Conservation (phyloP, 2,329 filamentous ascomycete species). For the Trichoderma lentiforme region DNA sequence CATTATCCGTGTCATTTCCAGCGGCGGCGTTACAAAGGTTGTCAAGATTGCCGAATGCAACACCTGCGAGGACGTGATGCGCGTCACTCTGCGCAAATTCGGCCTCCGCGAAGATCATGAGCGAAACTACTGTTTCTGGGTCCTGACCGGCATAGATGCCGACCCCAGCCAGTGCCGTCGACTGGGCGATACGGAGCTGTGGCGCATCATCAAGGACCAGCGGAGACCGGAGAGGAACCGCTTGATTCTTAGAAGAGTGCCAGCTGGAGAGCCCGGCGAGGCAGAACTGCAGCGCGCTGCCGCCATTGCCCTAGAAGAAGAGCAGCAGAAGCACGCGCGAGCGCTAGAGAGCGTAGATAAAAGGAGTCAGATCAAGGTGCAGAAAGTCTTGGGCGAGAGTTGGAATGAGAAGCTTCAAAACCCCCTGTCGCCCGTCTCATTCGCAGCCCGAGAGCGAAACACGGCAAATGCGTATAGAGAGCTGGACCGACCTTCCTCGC, state of each 20-base stretch:
- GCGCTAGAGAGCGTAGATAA: constrained; percentile 64
- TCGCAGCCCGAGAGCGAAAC: constrained; percentile 66
- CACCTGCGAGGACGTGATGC: constrained; percentile 88
- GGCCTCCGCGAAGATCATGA: constrained; percentile 85
- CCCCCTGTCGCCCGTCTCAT: constrained; percentile 78
- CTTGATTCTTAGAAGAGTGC: constrained; percentile 88
- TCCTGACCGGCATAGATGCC: constrained; percentile 79
- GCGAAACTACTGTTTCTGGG: constrained; percentile 95
- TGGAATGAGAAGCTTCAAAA: constrained; percentile 79
- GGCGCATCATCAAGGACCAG: constrained; percentile 85
- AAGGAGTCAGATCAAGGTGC: constrained; percentile 80
- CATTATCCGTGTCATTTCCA: constrained; percentile 89
- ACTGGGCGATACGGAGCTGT: constrained; percentile 81
- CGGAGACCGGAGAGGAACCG: constrained; percentile 83
- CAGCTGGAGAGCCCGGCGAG: constrained; percentile 81
- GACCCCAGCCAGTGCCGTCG: constrained; percentile 77
- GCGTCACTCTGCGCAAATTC: constrained; percentile 84
- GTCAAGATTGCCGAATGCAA: constrained; percentile 90
- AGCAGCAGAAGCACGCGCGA: constrained; percentile 66
- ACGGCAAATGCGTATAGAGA: constrained; percentile 58
- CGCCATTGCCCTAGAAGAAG: constrained; percentile 85
- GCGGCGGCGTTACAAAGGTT: constrained; percentile 86
- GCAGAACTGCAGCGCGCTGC: constrained; percentile 85
- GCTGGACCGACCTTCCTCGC: constrained; percentile 54
- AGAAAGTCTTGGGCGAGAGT: constrained; percentile 83